Conservation (phyloP, 345 rosid genomes). For the Laguncularia racemosa region DNA sequence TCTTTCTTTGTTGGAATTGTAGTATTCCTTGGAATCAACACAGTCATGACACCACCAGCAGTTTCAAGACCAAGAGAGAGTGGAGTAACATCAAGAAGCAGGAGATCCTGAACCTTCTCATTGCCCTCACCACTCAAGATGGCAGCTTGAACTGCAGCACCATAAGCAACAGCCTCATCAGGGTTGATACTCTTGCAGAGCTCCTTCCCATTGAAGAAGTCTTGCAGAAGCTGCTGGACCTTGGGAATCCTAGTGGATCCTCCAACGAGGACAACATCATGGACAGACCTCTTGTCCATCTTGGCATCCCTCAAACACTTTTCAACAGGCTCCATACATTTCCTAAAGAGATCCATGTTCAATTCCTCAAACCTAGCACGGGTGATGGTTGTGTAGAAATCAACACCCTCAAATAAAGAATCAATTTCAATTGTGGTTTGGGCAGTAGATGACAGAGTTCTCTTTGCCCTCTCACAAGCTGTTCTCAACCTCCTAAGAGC, state of each 20-base stretch:
- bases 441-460: conserved; percentile 51
- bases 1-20: conserved; percentile 73
- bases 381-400: conserved; percentile 63
- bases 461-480: conserved; percentile 64
- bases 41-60: conserved; percentile 73
- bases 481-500: conserved; percentile 78
- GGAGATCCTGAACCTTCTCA: conserved; percentile 74
- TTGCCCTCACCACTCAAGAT: conserved; percentile 74
- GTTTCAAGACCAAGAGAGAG: conserved; percentile 70
- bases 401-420: conserved; percentile 62
- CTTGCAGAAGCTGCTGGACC: conserved; percentile 61
- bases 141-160: conserved; percentile 82
- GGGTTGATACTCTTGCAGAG: conserved; percentile 76
- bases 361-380: conserved; percentile 64
- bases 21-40: conserved; percentile 64
- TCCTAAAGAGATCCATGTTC: conserved; percentile 61
- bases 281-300: conserved; percentile 36
- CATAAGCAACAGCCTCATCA: conserved; percentile 75
- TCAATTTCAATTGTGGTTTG: conserved; percentile 72
- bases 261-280: conserved; percentile 67
- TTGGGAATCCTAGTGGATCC: conserved; percentile 75
- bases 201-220: conserved; percentile 69
- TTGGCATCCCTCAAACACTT: conserved; percentile 8
- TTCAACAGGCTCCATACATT: conserved; percentile 42
- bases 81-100: conserved; percentile 66